Conservation (phyloP, 805 yeast species). For the Ogataea glucozyma region DNA sequence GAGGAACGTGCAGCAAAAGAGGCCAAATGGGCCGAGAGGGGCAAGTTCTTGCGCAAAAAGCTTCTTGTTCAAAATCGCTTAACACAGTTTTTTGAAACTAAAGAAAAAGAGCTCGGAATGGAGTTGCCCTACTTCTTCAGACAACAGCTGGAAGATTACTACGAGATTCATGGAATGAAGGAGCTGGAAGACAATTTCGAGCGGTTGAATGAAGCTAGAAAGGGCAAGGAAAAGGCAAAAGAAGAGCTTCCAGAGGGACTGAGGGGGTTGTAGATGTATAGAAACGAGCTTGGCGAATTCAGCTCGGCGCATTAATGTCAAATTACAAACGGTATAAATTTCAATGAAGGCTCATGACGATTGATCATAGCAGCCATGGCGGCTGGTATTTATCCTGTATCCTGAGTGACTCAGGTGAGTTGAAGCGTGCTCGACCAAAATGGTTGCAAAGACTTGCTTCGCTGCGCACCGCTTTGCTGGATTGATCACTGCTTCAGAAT, state of each 20-base stretch:
- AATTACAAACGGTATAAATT: too few species aligned
- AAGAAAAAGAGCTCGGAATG: constrained; percentile 30
- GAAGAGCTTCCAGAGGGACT: background rate
- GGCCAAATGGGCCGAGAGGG: constrained; percentile 56
- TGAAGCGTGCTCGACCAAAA: too few species aligned
- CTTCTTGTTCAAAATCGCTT: constrained; percentile 28
- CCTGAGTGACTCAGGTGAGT: too few species aligned
- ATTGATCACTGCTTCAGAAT: too few species aligned
- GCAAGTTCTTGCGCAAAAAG: constrained; percentile 33
- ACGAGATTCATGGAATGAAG: constrained; percentile 26
- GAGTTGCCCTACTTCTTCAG: constrained; percentile 34
- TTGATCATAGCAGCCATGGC: too few species aligned
- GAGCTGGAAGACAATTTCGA: constrained; percentile 27
- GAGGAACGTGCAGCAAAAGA: constrained; percentile 49
- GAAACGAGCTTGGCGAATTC: too few species aligned
- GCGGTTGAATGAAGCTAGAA: constrained; percentile 24
- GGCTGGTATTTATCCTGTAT: too few species aligned
- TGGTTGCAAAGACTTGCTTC: too few species aligned
- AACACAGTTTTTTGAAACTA: constrained; percentile 30
- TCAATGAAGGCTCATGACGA: too few species aligned
- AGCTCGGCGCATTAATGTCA: too few species aligned
- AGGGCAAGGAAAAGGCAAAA: constrained; percentile 14
- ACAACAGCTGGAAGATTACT: constrained; percentile 27
- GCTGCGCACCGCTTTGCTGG: too few species aligned
- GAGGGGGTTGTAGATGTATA: too few species aligned